Evolutionary conservation across 495 filamentous ascomycete species (phyloP), one percentile per base, ranked within the genome.

Genomic region (Immersiella caudata): DNA sequence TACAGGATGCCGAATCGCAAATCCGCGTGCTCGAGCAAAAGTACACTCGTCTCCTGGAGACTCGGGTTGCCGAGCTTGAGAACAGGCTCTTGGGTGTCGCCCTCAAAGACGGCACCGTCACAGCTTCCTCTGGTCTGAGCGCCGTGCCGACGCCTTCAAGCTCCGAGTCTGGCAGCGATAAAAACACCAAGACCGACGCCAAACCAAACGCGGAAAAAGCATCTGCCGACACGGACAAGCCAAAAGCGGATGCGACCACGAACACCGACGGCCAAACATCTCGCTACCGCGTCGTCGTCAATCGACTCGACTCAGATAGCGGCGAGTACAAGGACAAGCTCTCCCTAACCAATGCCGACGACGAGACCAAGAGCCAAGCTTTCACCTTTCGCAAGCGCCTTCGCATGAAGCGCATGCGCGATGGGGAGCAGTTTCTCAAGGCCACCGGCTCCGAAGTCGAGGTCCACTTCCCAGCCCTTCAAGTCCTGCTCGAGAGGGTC

Each of bases 291-390:
- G 62, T 65, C 20, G 62, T 65, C 26, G 12, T 65, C 51, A 65
- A 65, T 50, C 51, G 20, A 14, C 62, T 65, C n/a, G 62, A 65
- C 51, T 21, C 27, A 18, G 62, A 57, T 51, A 65, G 51, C 20
- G 62, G 62, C 51, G 62, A 65, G 36, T 65, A 65, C 62, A 55
- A 36, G 6, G 62, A 65, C 62, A 65, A 57, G 62, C 62, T 65
- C 1, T 56, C 51, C 20, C 35, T 25, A 50, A 56, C 56, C 4
- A 40, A 25, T 0, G 12, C 50, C 2, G n/a, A 35, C 11, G 62
- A 65, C n/a, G 20, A 36, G 29, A 40, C 62, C 62, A 65, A 65
- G 33, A 56, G 26, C 27, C 50, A 65, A 16, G 62, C 62, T 20
- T 65, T 65, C 29, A 65, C 52, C 51, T 65, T 56, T 14, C 62